Base-by-base conservation (phyloP, 1,284 basidiomycete genomes). In the Sporisorium reilianum region DNA sequence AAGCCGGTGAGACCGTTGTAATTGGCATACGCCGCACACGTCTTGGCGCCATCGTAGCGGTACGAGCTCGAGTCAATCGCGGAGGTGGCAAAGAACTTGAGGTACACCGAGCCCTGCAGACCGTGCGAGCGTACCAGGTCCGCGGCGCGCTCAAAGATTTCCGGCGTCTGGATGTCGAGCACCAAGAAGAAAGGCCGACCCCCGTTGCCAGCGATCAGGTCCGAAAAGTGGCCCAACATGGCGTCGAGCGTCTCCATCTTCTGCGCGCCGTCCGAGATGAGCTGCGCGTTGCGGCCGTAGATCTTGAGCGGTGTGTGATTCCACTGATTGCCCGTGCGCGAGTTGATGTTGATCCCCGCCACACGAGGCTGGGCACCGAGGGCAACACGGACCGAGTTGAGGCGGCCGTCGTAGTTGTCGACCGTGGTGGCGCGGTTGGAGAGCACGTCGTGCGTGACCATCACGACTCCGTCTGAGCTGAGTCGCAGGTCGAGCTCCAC, bases 231-330 rank as follows among this genome's bases (percentile, higher is more conserved):
- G 23, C 32, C 34, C 20, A 46, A 34, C 55, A 48, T 56, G 25
- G 38, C 55, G n/a, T 56, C 44, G 30, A 56, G 55, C 23, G 44
- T 56, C 55, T 56, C 32, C 55, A 56, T 56, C 55, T 56, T 56
- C 22, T 48, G 55, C 5, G 34, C 5, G 34, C 55, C 34, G 25
- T 38, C 44, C 7, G 22, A 1, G 45, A 56, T 34, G 5, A 56
- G 34, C 18, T 48, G 32, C 18, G 42, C 25, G 34, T 56, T 56
- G 30, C 55, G 44, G 8, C 55, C 55, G 36, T 56, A 48, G 44
- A 56, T 48, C 44, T 56, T 48, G 23, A 56, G 55, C 14, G 55
- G 55, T 11, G 52, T 48, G 25, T 56, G 44, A 25, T 56, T 56
- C 55, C 55, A 56, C n/a, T 46, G 42, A 7, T 11, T 20, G 14